Conservation (phyloP, 2,329 filamentous ascomycete genomes). For the Scedosporium aurantiacum region DNA sequence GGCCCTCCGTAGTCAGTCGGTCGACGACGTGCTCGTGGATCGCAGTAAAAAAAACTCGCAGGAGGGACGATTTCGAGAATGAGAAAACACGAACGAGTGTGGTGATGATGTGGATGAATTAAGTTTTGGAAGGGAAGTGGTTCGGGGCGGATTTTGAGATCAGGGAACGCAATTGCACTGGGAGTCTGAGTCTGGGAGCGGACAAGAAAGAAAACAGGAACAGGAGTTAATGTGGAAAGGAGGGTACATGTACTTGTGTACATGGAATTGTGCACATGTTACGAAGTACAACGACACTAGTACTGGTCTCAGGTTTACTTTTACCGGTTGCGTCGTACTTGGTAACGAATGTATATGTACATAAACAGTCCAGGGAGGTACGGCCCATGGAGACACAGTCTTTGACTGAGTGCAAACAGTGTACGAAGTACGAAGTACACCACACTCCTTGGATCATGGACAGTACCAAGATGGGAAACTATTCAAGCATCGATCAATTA, state of each 20-base stretch:
- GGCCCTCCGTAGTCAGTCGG: neutral
- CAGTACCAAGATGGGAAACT: neutral
- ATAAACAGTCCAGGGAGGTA: neutral
- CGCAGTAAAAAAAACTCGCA: neutral
- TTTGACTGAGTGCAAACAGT: no score
- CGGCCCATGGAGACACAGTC: no score
- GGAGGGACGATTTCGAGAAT: slow-evolving; percentile 1
- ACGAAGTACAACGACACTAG: no score
- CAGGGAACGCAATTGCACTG: neutral
- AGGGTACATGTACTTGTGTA: neutral
- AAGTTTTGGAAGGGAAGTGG: neutral
- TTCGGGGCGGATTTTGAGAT: neutral
- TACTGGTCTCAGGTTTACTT: neutral
- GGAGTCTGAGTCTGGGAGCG: no score
- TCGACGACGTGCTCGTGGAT: neutral
- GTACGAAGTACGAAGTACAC: no score
- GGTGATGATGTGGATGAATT: slow-evolving; percentile 3
- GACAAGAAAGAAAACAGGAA: neutral
- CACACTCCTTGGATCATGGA: neutral
- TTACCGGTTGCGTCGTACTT: neutral
- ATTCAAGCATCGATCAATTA: neutral
- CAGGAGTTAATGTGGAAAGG: neutral
- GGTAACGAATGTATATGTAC: neutral
- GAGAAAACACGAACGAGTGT: slow-evolving; percentile 5
- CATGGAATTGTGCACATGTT: no score